These are phyloP conservation scores for Brassica incana DNA, from an alignment of 345 rosid species.

Conservation along the genomic window DNA sequence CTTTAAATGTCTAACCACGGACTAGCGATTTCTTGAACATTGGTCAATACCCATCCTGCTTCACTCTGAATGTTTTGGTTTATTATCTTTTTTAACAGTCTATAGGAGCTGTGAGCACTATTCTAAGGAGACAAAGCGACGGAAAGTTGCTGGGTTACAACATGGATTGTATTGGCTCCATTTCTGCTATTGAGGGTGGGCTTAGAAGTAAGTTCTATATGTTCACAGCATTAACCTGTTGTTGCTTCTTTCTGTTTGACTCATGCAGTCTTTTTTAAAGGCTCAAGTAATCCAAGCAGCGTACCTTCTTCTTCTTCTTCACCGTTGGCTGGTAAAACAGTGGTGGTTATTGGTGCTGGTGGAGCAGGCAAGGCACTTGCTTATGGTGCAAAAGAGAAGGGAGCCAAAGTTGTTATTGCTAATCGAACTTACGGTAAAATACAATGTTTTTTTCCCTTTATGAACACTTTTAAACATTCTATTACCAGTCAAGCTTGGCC, in stretches of 20 bases:
- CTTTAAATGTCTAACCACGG: too few relatives aligned
- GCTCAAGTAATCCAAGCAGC: constrained; percentile 37
- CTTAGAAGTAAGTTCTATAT: constrained; percentile 56
- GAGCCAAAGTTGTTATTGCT: constrained; percentile 81
- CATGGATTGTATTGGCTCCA: constrained; percentile 89
- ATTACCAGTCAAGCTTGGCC: not conserved
- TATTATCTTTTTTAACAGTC: constrained; percentile 51
- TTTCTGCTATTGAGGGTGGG: constrained; percentile 94
- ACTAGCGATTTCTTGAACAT: too few relatives aligned
- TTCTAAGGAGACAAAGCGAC: constrained; percentile 69
- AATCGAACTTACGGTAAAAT: constrained; percentile 77
- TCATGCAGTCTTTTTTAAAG: constrained; percentile 38
- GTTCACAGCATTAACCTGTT: constrained; percentile 2
- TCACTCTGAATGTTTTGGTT: constrained; percentile 20
- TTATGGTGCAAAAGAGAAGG: constrained; percentile 91
- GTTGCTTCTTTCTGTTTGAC: constrained; percentile 12
- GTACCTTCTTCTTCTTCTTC: constrained; percentile 53
- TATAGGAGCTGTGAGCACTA: constrained; percentile 94
- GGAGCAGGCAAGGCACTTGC: constrained; percentile 98
- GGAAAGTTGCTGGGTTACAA: constrained; percentile 82
- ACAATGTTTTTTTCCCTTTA: not conserved
- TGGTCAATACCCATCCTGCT: not conserved
- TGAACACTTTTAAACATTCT: not conserved
- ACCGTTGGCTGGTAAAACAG: constrained; percentile 76
- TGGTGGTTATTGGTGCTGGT: constrained; percentile 94